Evolutionary conservation across 2,329 filamentous ascomycete genomes (phyloP).

Genomic region (Taxawa tesnikishii): DNA sequence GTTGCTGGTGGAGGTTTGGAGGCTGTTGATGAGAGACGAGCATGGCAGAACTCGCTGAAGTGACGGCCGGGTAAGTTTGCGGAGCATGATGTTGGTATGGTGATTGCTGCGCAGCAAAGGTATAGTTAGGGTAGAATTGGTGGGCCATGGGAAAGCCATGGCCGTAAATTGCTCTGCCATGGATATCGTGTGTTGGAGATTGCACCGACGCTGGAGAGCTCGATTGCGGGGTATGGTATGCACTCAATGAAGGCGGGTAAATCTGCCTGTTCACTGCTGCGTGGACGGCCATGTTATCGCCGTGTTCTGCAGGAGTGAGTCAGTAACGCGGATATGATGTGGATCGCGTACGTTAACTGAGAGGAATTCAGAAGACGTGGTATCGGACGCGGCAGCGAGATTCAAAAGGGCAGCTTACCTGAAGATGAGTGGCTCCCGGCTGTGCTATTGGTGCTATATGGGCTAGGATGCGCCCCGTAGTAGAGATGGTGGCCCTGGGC

Average conservation of each 20-base stretch:
- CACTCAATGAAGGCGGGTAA: slow-evolving; percentile 61
- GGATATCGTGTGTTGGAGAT: slow-evolving; percentile 83
- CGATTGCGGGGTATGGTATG: slow-evolving; percentile 86
- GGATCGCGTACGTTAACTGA: no score
- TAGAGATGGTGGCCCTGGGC: slow-evolving; percentile 25
- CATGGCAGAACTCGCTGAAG: slow-evolving; percentile 28
- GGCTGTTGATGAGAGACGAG: slow-evolving; percentile 44
- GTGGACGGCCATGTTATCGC: slow-evolving; percentile 52
- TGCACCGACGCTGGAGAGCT: slow-evolving; percentile 90
- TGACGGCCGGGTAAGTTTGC: slow-evolving; percentile 43
- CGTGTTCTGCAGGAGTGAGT: slow-evolving; percentile 50
- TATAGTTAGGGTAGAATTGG: slow-evolving; percentile 55
- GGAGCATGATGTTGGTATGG: slow-evolving; percentile 45
- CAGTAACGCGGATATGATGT: no score
- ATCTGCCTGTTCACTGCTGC: slow-evolving; percentile 52
- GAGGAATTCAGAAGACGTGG: no score
- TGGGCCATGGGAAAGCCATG: slow-evolving; percentile 67
- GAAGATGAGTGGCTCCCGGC: slow-evolving; percentile 77
- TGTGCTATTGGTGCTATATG: slow-evolving; percentile 72
- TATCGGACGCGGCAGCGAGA: no score
- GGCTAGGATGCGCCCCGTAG: slow-evolving; percentile 68
- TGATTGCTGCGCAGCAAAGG: slow-evolving; percentile 40
- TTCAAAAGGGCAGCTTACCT: slow-evolving; percentile 48
- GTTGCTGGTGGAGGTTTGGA: slow-evolving; percentile 15
- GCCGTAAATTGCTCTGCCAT: slow-evolving; percentile 69